Evolutionary conservation across 495 filamentous ascomycete species (phyloP), one percentile per base, ranked within the genome.

Genomic region (Pyrenula aspistea): DNA sequence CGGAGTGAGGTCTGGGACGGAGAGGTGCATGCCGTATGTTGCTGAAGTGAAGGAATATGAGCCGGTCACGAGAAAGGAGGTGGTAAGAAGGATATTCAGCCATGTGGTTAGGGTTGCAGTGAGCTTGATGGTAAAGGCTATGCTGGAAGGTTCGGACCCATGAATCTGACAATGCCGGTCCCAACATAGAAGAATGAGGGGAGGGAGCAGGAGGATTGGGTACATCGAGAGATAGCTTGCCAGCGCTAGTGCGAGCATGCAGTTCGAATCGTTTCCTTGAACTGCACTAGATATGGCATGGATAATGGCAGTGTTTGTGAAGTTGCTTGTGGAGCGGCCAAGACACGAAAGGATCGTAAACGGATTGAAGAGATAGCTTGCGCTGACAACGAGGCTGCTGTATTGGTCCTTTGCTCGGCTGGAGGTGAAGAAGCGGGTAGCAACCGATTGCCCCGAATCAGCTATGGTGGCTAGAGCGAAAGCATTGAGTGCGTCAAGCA

Each of bases 311-410:
- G 85, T 86, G 21, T 90, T 92, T 0, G 91, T 95, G 64, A 97
- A 94, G 49, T 94, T 86, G 59, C 82, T 89, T 0, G 92, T 97
- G 4, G 93, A 85, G 2, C 93, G 84, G n/a, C 85, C 93, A 56
- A 98, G 77, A 68, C 91, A 96, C 22, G 90, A 91, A 53, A 89
- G 85, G 60, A 97, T 83, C 1, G 92, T 95, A 67, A 96, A 94
- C 1, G 93, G 93, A 69, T 94, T 96, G 71, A 98, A 91, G 10
- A 98, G 78, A 62, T 89, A 95, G 66, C 88, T 91, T 54, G 11
- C 12, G 1, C 15, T 22, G 22, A 96, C 77, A 1, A 84, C 80
- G 56, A 84, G 74, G 22, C 85, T 83, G 55, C 83, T 86, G 85
- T 87, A 94, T 66, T 77, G 78, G 60, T 85, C 84, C 25, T 87